Conservation (phyloP, 1,284 basidiomycete genomes). For the Mycena citricolor region DNA sequence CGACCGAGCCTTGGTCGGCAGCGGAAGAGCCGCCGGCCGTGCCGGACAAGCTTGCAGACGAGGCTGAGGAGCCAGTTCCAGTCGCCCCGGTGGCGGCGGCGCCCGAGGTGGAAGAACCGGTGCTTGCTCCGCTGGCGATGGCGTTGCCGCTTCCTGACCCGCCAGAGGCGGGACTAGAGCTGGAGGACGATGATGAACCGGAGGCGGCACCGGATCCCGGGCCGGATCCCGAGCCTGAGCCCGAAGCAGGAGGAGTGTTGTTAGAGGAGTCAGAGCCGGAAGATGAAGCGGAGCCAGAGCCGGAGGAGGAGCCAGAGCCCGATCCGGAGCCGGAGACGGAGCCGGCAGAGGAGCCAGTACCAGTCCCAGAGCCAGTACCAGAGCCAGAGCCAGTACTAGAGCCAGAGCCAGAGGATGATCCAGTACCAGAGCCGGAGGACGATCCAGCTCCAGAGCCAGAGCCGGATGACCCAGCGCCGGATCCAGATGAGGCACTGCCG, state of each 20-base stretch:
- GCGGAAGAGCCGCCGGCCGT: constrained; percentile 8
- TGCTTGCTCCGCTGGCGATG: background rate
- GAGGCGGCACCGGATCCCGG: background rate
- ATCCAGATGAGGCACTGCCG: background rate
- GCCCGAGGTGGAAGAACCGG: background rate
- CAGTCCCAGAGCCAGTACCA: too few relatives aligned
- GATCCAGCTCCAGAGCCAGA: constrained; percentile 5
- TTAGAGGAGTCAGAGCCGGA: background rate
- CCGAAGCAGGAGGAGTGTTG: background rate
- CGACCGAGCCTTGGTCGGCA: background rate
- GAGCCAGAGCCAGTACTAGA: too few relatives aligned
- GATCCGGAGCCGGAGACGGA: constrained; percentile 3
- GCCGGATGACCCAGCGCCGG: background rate
- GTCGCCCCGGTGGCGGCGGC: background rate
- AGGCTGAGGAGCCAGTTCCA: background rate
- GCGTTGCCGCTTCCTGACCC: constrained; percentile 5
- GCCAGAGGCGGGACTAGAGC: background rate
- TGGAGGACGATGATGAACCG: background rate
- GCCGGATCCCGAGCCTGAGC: background rate
- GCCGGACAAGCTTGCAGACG: background rate
- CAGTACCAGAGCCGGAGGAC: constrained; percentile 1
- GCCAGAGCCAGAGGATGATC: too few relatives aligned
- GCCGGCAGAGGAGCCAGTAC: background rate
- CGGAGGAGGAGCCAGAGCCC: background rate
- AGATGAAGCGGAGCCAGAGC: background rate